phyloP scores from a whole-genome alignment of 2,329 filamentous ascomycete species.

The Chalaropsis thielavioides region DNA sequence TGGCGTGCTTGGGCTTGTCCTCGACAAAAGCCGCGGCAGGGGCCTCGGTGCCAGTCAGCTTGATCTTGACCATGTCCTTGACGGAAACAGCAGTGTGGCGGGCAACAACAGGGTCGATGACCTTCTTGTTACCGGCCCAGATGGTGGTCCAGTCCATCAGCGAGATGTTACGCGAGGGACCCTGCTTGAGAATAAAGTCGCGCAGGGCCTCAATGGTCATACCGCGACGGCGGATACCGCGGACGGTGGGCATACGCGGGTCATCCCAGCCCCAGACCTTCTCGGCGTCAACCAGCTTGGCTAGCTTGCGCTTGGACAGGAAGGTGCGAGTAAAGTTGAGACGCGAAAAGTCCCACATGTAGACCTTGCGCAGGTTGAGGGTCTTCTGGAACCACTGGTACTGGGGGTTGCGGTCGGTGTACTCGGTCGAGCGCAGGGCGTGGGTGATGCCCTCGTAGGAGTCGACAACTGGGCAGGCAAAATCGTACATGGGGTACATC shows the following conservation, averaged over 20 bases:
- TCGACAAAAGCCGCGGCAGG: conserved; percentile 48
- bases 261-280: conserved; percentile 77
- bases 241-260: conserved; percentile 71
- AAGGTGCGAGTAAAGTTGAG: conserved; percentile 76
- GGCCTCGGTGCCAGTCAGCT: conserved; percentile 52
- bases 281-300: conserved; percentile 64
- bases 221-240: conserved; percentile 62
- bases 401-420: conserved; percentile 73
- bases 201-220: conserved; percentile 66
- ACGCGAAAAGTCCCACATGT: conserved; percentile 75
- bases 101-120: conserved; percentile 62
- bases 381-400: conserved; percentile 76
- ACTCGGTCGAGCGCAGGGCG: conserved; percentile 71
- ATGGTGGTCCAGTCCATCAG: conserved; percentile 70
- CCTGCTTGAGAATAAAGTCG: conserved; percentile 74
- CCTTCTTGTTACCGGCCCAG: conserved; percentile 65
- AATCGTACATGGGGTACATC: conserved; percentile 78
- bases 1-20: conserved; percentile 74
- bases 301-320: conserved; percentile 73
- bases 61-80: conserved; percentile 57
- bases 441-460: conserved; percentile 70
- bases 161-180: conserved; percentile 69
- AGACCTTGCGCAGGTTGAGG: conserved; percentile 57
- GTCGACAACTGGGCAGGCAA: conserved; percentile 71
- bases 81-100: conserved; percentile 59